Evolutionary conservation across 768 basidiomycete species (phyloP).

Genomic region (Tylopilus plumbeoviolaceoides): DNA sequence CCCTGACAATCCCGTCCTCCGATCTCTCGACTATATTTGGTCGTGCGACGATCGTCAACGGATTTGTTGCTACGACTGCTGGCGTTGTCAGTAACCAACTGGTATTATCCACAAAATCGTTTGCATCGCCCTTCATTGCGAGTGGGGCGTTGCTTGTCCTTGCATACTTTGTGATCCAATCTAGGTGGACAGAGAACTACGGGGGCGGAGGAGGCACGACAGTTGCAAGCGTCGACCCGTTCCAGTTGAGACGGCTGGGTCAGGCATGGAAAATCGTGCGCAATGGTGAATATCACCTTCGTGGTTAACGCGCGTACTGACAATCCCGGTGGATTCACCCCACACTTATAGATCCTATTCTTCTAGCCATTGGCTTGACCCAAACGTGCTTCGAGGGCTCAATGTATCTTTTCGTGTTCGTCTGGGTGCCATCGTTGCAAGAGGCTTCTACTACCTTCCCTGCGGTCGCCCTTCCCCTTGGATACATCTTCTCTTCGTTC

Average conservation of each 20-base stretch:
- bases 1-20: slow-evolving; percentile 45
- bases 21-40: slow-evolving; percentile 71
- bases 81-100: slow-evolving; percentile 66
- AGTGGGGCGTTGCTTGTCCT: slow-evolving; percentile 54
- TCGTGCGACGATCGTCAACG: slow-evolving; percentile 68
- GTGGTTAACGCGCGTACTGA: background rate
- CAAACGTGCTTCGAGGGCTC: slow-evolving; percentile 84
- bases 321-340: background rate
- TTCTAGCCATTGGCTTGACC: slow-evolving; percentile 63
- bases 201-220: slow-evolving; percentile 40
- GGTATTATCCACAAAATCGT: slow-evolving; percentile 48
- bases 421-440: slow-evolving; percentile 77
- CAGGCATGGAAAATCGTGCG: slow-evolving; percentile 57
- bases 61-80: slow-evolving; percentile 63
- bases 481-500: slow-evolving; percentile 77
- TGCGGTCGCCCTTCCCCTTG: slow-evolving; percentile 52
- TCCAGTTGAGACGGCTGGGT: slow-evolving; percentile 51
- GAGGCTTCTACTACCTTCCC: slow-evolving; percentile 43
- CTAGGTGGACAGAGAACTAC: slow-evolving; percentile 67
- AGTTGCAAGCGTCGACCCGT: slow-evolving; percentile 30
- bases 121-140: slow-evolving; percentile 62
- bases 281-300: slow-evolving; percentile 34
- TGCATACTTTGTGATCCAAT: slow-evolving; percentile 53
- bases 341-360: slow-evolving; percentile 46
- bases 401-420: slow-evolving; percentile 83